Conservation (phyloP, 345 rosid species). For the Hevea brasiliensis region DNA sequence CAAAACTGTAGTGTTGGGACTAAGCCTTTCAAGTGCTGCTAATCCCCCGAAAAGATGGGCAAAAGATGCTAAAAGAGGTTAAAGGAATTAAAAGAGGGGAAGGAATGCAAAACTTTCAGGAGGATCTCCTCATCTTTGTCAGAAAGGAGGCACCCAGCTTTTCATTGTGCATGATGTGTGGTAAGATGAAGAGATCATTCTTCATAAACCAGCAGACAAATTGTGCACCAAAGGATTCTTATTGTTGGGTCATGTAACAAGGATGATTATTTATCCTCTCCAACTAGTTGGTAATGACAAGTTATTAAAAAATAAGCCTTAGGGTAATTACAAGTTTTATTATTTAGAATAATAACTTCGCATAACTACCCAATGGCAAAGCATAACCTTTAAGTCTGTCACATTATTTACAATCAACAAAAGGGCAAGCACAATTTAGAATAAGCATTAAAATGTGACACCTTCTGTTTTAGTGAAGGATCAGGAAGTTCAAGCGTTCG, state of each 20-base stretch:
- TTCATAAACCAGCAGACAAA: not conserved
- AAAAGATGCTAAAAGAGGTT: not conserved
- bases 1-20: not conserved
- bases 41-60: not conserved
- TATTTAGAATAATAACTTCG: not conserved
- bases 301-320: not conserved
- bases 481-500: conserved; percentile 70
- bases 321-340: no score
- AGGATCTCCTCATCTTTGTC: not conserved
- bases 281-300: not conserved
- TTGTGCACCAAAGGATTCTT: not conserved
- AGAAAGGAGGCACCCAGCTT: not conserved
- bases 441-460: conserved; percentile 27
- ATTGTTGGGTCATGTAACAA: not conserved
- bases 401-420: no score
- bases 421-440: not conserved
- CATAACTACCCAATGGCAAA: not conserved
- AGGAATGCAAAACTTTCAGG: not conserved
- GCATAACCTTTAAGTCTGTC: not conserved
- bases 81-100: no score
- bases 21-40: not conserved
- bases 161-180: not conserved
- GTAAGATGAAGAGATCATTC: not conserved
- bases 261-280: not conserved
- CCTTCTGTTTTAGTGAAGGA: conserved; percentile 81